phyloP scores from a whole-genome alignment of 768 basidiomycete genomes.

The Tricholoma flavovirens region DNA sequence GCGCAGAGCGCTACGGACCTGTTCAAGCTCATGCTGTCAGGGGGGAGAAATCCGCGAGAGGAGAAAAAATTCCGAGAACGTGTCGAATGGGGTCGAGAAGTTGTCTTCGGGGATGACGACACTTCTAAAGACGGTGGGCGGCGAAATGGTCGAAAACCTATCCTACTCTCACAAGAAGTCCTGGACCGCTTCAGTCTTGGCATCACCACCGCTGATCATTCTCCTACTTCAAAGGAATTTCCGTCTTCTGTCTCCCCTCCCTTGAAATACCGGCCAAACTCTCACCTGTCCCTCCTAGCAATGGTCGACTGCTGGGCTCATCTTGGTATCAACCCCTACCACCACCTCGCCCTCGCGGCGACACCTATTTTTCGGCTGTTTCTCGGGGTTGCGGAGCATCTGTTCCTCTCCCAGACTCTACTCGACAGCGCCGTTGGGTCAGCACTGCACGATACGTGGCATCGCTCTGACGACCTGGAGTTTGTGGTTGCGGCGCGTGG shows the following conservation, averaged over 20 bases:
- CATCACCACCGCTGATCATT: slow-evolving; percentile 16
- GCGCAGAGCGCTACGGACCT: slow-evolving; percentile 80
- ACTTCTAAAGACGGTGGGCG: slow-evolving; percentile 11
- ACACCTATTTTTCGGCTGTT: slow-evolving; percentile 96
- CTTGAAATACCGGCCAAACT: slow-evolving; percentile 56
- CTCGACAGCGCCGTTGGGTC: slow-evolving; percentile 70
- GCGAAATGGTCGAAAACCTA: slow-evolving; percentile 42
- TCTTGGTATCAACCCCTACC: slow-evolving; percentile 81
- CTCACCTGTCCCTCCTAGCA: slow-evolving; percentile 88
- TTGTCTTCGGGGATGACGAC: slow-evolving; percentile 60
- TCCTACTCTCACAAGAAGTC: slow-evolving; percentile 78
- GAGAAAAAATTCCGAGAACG: slow-evolving; percentile 55
- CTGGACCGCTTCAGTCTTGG: slow-evolving; percentile 90
- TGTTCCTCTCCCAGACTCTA: slow-evolving; percentile 68
- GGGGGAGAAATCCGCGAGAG: slow-evolving; percentile 31
- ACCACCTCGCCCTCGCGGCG: slow-evolving; percentile 87
- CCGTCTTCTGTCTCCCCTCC: slow-evolving; percentile 44
- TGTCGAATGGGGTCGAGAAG: slow-evolving; percentile 65
- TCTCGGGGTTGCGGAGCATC: slow-evolving; percentile 94
- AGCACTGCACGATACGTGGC: slow-evolving; percentile 68
- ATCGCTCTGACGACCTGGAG: slow-evolving; percentile 87
- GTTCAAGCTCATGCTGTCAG: slow-evolving; percentile 91
- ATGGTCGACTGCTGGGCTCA: slow-evolving; percentile 99
- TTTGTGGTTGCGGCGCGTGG: slow-evolving; percentile 91
- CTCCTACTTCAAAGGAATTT: slow-evolving; percentile 48